These are phyloP conservation scores for Suhomyces maxii DNA, from an alignment of 1,139 yeast genomes.

Conservation along the genomic window DNA sequence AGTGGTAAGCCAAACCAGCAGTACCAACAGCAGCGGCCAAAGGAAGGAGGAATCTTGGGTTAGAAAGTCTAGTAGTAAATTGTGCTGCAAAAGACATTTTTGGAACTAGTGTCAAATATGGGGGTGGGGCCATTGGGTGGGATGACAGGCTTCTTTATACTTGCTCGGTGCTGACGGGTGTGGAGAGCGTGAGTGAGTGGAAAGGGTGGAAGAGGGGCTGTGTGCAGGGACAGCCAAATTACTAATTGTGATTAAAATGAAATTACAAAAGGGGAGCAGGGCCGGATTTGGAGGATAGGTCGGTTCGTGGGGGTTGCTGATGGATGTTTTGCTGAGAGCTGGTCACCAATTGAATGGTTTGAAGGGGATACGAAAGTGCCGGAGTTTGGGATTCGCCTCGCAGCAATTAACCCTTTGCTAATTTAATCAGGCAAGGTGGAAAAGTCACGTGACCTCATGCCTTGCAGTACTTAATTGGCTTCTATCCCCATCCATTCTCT, in stretches of 20 bases:
- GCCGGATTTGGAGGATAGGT: no score
- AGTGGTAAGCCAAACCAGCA: conserved; percentile 52
- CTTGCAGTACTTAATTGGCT: background rate
- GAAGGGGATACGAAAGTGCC: background rate
- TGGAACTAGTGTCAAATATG: background rate
- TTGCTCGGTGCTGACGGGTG: conserved; percentile 3
- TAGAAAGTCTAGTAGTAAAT: conserved; percentile 19
- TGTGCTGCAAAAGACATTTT: conserved; percentile 19
- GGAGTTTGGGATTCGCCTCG: background rate
- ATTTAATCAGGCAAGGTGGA: background rate
- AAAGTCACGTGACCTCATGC: background rate
- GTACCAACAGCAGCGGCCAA: conserved; percentile 47
- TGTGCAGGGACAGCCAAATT: background rate
- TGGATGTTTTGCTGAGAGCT: no score
- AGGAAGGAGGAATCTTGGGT: conserved; percentile 35
- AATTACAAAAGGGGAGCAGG: no score
- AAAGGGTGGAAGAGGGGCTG: background rate
- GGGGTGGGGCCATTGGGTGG: background rate
- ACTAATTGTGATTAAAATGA: background rate
- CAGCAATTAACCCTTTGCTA: background rate
- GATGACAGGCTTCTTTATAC: conserved; percentile 2
- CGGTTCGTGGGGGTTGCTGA: no score
- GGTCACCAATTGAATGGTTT: background rate
- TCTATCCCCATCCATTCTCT: background rate
- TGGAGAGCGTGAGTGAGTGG: conserved; percentile 1